These are phyloP conservation scores for Achlya hypogyna DNA, from an alignment of 352 stramenopile species.

Conservation along the genomic window DNA sequence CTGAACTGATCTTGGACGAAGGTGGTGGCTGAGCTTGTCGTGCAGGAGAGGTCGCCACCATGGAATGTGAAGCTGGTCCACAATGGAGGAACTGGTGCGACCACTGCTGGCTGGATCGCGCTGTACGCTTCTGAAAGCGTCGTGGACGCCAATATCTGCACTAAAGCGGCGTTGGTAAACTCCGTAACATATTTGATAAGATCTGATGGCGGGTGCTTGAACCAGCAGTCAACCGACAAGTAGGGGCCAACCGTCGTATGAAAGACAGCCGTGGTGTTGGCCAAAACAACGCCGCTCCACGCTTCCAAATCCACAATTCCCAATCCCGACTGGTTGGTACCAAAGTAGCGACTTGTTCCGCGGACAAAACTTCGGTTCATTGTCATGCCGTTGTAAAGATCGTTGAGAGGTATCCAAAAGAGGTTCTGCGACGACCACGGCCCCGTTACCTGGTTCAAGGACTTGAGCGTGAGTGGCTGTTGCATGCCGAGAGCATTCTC, in stretches of 20 bases:
- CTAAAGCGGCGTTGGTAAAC: neutral
- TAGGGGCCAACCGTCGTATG: neutral
- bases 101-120: neutral
- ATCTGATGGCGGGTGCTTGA: neutral
- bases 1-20: neutral
- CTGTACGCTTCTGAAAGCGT: neutral
- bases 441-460: neutral
- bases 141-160: neutral
- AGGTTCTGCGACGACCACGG: neutral
- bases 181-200: neutral
- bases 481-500: conserved; percentile 2
- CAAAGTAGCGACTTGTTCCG: neutral
- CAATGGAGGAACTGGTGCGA: neutral
- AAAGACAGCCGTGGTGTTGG: neutral
- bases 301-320: neutral
- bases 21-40: neutral
- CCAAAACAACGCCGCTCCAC: neutral
- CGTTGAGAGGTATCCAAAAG: neutral
- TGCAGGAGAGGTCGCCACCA: neutral
- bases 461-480: neutral
- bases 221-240: neutral
- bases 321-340: neutral
- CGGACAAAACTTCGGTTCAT: conserved; percentile 5
- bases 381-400: neutral
- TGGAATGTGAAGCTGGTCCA: neutral